phyloP scores from a whole-genome alignment of 2,329 filamentous ascomycete genomes.

The Calycina marina region DNA sequence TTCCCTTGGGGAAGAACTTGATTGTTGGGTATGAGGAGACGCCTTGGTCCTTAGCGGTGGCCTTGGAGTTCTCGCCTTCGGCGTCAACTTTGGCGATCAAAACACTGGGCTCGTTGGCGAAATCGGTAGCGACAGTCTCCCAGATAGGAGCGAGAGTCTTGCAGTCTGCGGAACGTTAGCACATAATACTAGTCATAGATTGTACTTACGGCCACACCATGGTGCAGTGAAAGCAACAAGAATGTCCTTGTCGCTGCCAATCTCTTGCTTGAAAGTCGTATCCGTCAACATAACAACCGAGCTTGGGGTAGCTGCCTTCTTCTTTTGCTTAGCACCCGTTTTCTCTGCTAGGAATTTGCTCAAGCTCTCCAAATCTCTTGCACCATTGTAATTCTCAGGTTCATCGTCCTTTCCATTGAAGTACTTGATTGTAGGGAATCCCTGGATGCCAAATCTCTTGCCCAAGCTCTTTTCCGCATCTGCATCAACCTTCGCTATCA shows the following conservation, averaged over 20 bases:
- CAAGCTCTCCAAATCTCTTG: constrained; percentile 77
- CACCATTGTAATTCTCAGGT: constrained; percentile 73
- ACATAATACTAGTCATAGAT: not conserved
- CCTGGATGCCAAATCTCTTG: constrained; percentile 75
- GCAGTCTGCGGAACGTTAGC: constrained; percentile 54
- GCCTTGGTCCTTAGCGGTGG: constrained; percentile 58
- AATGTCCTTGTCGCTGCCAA: constrained; percentile 79
- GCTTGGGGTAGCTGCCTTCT: constrained; percentile 57
- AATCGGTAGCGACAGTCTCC: constrained; percentile 77
- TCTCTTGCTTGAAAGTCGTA: constrained; percentile 55
- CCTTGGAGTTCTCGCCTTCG: constrained; percentile 75
- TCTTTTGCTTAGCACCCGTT: constrained; percentile 68
- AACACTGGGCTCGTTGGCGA: constrained; percentile 61
- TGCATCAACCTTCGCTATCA: constrained; percentile 91
- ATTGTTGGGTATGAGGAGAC: constrained; percentile 89
- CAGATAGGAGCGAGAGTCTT: constrained; percentile 82
- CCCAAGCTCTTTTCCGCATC: constrained; percentile 77
- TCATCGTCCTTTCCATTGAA: constrained; percentile 89
- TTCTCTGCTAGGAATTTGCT: constrained; percentile 71
- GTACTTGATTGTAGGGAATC: constrained; percentile 94
- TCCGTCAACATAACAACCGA: constrained; percentile 71
- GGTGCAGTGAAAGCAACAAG: constrained; percentile 94
- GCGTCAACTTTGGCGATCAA: constrained; percentile 92
- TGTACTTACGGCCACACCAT: constrained; percentile 78
- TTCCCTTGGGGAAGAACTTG: constrained; percentile 89